Evolutionary conservation across 1,284 basidiomycete genomes (phyloP).

Genomic region (Heterobasidion irregulare): DNA sequence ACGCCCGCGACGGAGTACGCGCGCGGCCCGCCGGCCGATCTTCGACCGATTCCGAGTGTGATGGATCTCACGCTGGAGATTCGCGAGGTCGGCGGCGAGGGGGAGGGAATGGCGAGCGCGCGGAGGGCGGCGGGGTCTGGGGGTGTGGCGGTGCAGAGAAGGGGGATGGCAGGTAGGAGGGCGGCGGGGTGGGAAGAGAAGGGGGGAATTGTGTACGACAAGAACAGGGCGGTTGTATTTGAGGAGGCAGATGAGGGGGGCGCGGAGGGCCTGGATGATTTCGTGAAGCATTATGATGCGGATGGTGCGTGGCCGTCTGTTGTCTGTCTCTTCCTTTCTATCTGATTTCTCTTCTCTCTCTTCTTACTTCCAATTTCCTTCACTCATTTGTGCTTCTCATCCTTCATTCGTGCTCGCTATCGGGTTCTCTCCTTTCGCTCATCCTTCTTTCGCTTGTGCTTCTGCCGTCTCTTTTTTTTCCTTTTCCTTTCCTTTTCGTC

Average conservation of each 20-base stretch:
- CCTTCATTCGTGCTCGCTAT: neutral
- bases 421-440: slow-evolving; percentile 5
- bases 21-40: slow-evolving; percentile 48
- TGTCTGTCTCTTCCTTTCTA: neutral
- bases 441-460: neutral
- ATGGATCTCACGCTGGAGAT: slow-evolving; percentile 77
- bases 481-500: no score
- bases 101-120: slow-evolving; percentile 17
- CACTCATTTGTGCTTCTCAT: no score
- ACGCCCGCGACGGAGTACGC: slow-evolving; percentile 84
- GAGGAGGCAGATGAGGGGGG: slow-evolving; percentile 17
- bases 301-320: slow-evolving; percentile 48
- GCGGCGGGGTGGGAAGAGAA: neutral
- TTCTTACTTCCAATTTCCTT: neutral
- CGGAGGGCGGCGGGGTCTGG: slow-evolving; percentile 6
- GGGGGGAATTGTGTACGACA: neutral
- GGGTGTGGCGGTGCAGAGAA: slow-evolving; percentile 5
- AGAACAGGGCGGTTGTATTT: slow-evolving; percentile 23
- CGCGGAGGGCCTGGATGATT: slow-evolving; percentile 19
- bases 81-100: slow-evolving; percentile 25
- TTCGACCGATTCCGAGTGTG: slow-evolving; percentile 78
- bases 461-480: neutral
- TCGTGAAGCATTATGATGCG: slow-evolving; percentile 74
- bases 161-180: slow-evolving; percentile 2
- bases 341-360: slow-evolving; percentile 6